phyloP scores from a whole-genome alignment of 2,329 filamentous ascomycete genomes.

The Penicillium sp. region DNA sequence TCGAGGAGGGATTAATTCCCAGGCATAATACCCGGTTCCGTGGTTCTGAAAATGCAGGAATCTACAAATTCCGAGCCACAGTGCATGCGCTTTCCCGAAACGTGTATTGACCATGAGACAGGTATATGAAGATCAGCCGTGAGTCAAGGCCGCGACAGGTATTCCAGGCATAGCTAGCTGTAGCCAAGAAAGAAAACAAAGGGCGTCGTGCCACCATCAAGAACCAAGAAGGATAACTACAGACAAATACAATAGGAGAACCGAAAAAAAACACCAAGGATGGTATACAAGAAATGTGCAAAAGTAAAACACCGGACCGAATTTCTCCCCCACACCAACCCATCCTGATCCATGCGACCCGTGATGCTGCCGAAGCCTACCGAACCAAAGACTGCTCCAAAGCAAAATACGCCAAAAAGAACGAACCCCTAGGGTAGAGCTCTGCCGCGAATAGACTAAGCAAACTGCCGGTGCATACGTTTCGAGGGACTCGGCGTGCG shows the following conservation, averaged over 20 bases:
- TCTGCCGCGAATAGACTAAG: slow-evolving; percentile 2
- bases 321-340: neutral
- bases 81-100: neutral
- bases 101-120: neutral
- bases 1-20: neutral
- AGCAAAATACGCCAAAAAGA: neutral
- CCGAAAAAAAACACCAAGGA: slow-evolving; percentile 2
- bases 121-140: neutral
- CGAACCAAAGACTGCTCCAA: neutral
- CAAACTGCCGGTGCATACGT: slow-evolving; percentile 18
- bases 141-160: neutral
- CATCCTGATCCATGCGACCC: neutral
- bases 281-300: slow-evolving; percentile 18
- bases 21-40: too few relatives aligned
- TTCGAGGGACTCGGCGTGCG: slow-evolving; percentile 44
- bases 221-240: neutral
- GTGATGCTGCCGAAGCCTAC: neutral
- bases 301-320: slow-evolving; percentile 5
- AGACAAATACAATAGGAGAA: slow-evolving; percentile 16
- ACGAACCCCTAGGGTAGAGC: neutral
- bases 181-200: neutral
- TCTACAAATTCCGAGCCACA: too few relatives aligned
- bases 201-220: neutral
- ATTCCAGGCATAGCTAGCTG: neutral
- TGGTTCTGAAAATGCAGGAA: too few relatives aligned